Percentiles rank a stretch among this genome's conserved stretches.
Evolutionary conservation across 2,329 filamentous ascomycete species (phyloP).

Genomic region (Parafenestella ontariensis): DNA sequence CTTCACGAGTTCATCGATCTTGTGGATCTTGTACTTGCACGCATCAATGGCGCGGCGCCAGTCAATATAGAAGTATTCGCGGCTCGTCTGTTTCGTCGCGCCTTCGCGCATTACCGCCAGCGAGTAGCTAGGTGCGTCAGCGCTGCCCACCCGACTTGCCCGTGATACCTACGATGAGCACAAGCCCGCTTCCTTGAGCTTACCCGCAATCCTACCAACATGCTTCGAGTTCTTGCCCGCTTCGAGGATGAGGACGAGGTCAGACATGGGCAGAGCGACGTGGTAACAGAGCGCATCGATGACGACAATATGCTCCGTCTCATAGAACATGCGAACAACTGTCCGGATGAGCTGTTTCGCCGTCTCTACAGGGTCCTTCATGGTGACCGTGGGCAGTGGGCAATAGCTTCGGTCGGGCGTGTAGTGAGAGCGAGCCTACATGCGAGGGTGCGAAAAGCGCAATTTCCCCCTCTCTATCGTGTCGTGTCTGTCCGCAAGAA

Average conservation of each 20-base stretch:
- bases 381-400: slow-evolving; percentile 15
- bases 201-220: slow-evolving; percentile 86
- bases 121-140: slow-evolving; percentile 62
- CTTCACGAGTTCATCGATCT: slow-evolving; percentile 87
- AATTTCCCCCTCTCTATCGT: slow-evolving; percentile 3
- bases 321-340: slow-evolving; percentile 84
- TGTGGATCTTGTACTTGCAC: slow-evolving; percentile 92
- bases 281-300: slow-evolving; percentile 81
- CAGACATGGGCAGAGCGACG: slow-evolving; percentile 82
- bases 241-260: slow-evolving; percentile 80
- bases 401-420: slow-evolving; percentile 12
- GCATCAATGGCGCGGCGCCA: slow-evolving; percentile 93
- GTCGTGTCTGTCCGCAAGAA: slow-evolving; percentile 16
- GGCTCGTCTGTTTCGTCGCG: slow-evolving; percentile 79
- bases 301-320: slow-evolving; percentile 81
- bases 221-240: slow-evolving; percentile 85
- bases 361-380: slow-evolving; percentile 65
- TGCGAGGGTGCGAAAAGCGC: background rate
- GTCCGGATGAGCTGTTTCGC: slow-evolving; percentile 84
- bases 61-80: slow-evolving; percentile 97
- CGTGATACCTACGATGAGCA: slow-evolving; percentile 71
- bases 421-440: background rate
- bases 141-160: background rate
- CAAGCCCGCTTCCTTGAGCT: slow-evolving; percentile 84
- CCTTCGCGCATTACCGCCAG: slow-evolving; percentile 81